Evolutionary conservation across 768 basidiomycete species (phyloP), one percentile per base, ranked within the genome.

Genomic region (Boletus reticuloceps): DNA sequence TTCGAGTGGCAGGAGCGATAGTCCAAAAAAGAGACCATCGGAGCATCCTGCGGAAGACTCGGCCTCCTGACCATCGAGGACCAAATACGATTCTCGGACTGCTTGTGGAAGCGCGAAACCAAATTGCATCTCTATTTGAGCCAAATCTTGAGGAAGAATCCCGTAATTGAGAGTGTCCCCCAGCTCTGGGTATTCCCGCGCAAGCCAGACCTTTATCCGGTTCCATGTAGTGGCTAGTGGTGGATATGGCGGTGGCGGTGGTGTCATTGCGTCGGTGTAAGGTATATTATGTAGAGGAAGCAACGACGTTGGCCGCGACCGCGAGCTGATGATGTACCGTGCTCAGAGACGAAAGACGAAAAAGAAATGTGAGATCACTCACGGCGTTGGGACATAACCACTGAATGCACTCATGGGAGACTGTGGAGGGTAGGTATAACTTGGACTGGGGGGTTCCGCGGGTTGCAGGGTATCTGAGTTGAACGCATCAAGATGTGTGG

Each of bases 91-190:
- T 60, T 99, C 97, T 22, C 94, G 83, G n/a, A 99, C 83, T 34
- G 87, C 84, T 32, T 82, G 78, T 4, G 97, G 97, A 20, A 99
- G 82, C 9, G 85, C 74, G 61, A 90, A 84, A 31, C 94, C 93
- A 58, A 96, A 85, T 60, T 92, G 83, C 69, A 86, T 77, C 73
- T 97, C 93, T 64, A 95, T 81, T 36, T 88, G 80, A 38, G 88
- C 80, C 56, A 97, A 82, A 68, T 93, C 87, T 60, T 82, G 81
- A 11, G 88, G 87, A 51, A 87, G 80, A 59, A 93, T 89, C 58
- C 93, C 92, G 64, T 89, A 91, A 71, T 96, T 96, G 61, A 98
- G 88, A 10, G 95, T 97, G 71, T 98, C 95, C 29, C 89, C 90
- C 19, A 98, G 82, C 66, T 98, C 95, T 43, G 94, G 93, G 73